phyloP scores from a whole-genome alignment of 2,329 filamentous ascomycete genomes.

The Arthroderma sp. region DNA sequence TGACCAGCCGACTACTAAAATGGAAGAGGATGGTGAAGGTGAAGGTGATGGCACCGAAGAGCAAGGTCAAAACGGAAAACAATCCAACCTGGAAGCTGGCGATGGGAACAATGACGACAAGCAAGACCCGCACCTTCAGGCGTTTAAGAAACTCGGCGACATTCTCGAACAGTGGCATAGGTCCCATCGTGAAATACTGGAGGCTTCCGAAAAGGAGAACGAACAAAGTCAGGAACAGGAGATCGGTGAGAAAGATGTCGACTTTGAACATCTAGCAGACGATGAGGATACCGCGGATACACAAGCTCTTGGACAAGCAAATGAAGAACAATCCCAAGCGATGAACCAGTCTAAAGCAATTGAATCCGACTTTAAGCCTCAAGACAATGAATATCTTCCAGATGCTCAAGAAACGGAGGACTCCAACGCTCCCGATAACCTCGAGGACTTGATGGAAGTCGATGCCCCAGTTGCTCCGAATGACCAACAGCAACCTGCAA shows the following conservation, averaged over 20 bases:
- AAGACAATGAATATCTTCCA: constrained; percentile 48
- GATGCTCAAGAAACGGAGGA: constrained; percentile 36
- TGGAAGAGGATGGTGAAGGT: constrained; percentile 35
- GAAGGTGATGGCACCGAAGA: constrained; percentile 26
- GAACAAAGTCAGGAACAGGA: constrained; percentile 44
- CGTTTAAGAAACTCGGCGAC: constrained; percentile 91
- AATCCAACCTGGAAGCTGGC: constrained; percentile 20
- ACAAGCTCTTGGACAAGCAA: constrained; percentile 80
- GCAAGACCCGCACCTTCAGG: constrained; percentile 44
- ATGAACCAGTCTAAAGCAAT: constrained; percentile 84
- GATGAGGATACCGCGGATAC: constrained; percentile 72
- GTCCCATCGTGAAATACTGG: constrained; percentile 69
- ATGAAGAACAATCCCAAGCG: constrained; percentile 72
- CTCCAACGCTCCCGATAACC: constrained; percentile 33
- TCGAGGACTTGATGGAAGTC: constrained; percentile 37
- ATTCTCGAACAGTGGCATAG: constrained; percentile 86
- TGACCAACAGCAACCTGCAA: constrained; percentile 22
- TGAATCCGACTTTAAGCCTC: constrained; percentile 48
- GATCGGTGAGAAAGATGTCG: constrained; percentile 62
- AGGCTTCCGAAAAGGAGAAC: constrained; percentile 44
- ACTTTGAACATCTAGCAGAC: constrained; percentile 86
- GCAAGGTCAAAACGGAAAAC: constrained; percentile 22
- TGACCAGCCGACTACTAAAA: constrained; percentile 34
- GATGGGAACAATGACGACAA: constrained; percentile 26
- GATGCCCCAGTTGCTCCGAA: constrained; percentile 26